Base-by-base conservation (phyloP, 2,329 filamentous ascomycete species). In the Exophiala sp. region DNA sequence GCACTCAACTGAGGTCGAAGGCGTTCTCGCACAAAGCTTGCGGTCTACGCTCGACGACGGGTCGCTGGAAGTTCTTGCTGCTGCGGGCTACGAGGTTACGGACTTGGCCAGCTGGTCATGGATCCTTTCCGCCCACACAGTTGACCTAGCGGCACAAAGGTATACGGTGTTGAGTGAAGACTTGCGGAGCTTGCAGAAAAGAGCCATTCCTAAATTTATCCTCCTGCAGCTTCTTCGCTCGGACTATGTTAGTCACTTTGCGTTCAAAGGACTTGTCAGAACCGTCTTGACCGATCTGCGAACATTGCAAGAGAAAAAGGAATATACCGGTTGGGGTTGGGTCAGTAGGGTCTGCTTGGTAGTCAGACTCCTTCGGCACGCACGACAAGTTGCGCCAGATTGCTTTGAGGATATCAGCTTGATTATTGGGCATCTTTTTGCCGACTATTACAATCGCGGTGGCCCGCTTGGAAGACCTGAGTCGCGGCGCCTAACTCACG, bases 311-410 rank as follows among this genome's bases (percentile, higher is more conserved):
- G 43, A 47, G 5, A 35, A 23, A 7, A 34, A 43, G 23, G 27
- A 46, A 32, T 56, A 52, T 47, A n/a, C 22, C 13, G 34, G 35
- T 18, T 56, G 52, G 53, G 30, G 22, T 2, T 54, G 53, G 56
- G 27, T 35, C 2, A 50, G 45, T 9, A 40, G 51, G 35, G 50
- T 57, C 8, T 54, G 65, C 16, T 62, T 76, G 23, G 67, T 74
- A 43, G 61, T 70, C 42, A 70, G 74, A 18, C 65, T 80, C 22
- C 60, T 79, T 30, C 70, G 70, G 14, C 74, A 76, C 65, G 75
- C 76, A 50, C 71, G 75, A 18, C 62, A 65, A 37, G 65, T 74
- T 11, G 75, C 72, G 69, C 76, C 77, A 2, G 63, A 68, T 24
- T 67, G 69, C 2, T 65, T 77, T 22, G 59, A 69, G 21, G 63